Evolutionary conservation across 1,139 yeast genomes (phyloP), one percentile per base, ranked within the genome.

Genomic region (Geotrichum restrictum): DNA sequence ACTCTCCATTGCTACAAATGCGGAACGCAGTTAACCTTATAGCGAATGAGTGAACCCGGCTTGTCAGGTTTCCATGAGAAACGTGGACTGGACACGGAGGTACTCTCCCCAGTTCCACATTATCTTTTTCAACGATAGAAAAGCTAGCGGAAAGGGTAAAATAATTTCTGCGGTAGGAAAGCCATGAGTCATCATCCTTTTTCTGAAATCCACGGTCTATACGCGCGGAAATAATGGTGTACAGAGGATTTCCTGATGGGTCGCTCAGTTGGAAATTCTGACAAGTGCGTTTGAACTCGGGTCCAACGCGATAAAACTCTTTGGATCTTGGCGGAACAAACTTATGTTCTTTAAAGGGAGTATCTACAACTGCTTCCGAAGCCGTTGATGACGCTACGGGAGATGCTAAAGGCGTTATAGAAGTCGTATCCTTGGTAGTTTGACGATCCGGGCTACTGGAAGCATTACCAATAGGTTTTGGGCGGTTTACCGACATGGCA

Each of bases 121-220:
- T 37, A 8, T 48, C 46, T 21, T 46, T 40, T 21, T 36, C 36
- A 3, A 48, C 48, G 6, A 54, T 42, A 4, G 56, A 54, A 42
- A 42, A 54, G 16, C 52, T 41, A 24, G 50, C 42, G 13, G 56
- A 33, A 11, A 54, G 36, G 1, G 56, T 50, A 33, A 54, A 47
- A 22, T 54, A 54, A 29, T 54, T 54, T 27, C 54, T 48, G 24
- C 54, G 45, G 33, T 54, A 54, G 13, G 56, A 48, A 1, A 54
- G 43, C 56, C 56, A 54, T 14, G 49, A 43, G 39, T 42, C 51
- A 19, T 48, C 38, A 3, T 32, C 44, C 2, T 32, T 32, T 14
- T 36, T 40, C 14, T 54, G 53, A 36, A 54, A 54, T 6, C 56
- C 56, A 14, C 56, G 53, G 24, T 54, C 56, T 14, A 54, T 47